A percentile compares a stretch with the other conserved stretches of the same genome.
Evolutionary conservation across 257 asterid species (phyloP).

Genomic region (Penstemon newberryi): DNA sequence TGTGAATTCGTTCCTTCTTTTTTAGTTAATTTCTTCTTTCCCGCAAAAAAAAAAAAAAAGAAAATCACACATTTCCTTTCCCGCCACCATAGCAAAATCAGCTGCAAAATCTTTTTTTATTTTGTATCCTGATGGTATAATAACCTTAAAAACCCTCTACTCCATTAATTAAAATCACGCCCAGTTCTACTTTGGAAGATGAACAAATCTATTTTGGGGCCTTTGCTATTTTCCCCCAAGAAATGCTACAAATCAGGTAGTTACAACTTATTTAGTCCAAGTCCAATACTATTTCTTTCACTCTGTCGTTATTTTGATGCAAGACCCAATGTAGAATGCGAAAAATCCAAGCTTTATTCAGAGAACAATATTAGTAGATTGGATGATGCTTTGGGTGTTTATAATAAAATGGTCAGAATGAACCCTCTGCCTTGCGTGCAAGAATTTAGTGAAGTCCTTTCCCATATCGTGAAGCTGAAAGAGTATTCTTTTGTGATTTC

Average conservation of each 20-base stretch:
- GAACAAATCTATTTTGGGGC: too few species aligned
- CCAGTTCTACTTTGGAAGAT: too few species aligned
- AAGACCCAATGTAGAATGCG: background rate
- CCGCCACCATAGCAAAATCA: too few species aligned
- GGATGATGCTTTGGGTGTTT: constrained; percentile 18
- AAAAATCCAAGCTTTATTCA: constrained; percentile 8
- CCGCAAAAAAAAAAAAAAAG: too few species aligned
- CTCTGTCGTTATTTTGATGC: background rate
- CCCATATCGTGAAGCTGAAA: constrained; percentile 16
- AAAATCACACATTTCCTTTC: too few species aligned
- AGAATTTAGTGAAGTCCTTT: constrained; percentile 21
- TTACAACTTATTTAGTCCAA: background rate
- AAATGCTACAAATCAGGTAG: background rate
- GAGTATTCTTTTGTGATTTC: background rate
- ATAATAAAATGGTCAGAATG: constrained; percentile 12
- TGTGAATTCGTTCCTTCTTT: too few species aligned
- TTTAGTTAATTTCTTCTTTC: too few species aligned
- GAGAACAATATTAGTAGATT: background rate
- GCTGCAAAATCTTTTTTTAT: too few species aligned
- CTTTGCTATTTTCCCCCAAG: too few species aligned
- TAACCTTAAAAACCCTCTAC: too few species aligned
- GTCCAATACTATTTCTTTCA: background rate
- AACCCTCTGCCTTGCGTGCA: constrained; percentile 21
- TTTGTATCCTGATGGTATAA: too few species aligned
- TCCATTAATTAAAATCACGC: too few species aligned